Conservation (phyloP, 2,329 filamentous ascomycete species). For the Pseudocercospora macadamiae region DNA sequence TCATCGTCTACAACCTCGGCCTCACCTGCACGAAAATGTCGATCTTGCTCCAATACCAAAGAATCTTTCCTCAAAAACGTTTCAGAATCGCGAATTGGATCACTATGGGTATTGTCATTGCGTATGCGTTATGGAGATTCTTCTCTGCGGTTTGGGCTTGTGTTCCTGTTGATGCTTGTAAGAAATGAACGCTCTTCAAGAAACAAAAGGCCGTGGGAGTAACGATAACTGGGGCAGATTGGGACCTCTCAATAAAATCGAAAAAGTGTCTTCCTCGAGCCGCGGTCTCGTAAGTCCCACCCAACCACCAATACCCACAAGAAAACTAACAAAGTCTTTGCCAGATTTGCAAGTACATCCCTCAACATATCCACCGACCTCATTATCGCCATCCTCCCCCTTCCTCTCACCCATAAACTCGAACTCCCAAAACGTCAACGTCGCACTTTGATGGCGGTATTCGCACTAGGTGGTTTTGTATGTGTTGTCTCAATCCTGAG, state of each 20-base stretch:
- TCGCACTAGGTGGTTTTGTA: constrained; percentile 36
- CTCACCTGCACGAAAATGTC: constrained; percentile 47
- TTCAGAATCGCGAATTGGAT: constrained; percentile 39
- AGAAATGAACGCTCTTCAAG: too few species aligned
- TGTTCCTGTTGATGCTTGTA: constrained; percentile 42
- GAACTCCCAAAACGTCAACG: constrained; percentile 36
- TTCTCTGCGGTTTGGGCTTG: constrained; percentile 47
- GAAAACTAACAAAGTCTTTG: not conserved
- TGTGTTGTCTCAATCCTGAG: constrained; percentile 36
- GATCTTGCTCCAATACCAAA: constrained; percentile 52
- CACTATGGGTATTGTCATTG: constrained; percentile 35
- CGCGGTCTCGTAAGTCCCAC: too few species aligned
- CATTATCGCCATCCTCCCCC: constrained; percentile 36
- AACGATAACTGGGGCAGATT: too few species aligned
- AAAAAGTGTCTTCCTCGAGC: constrained; percentile 8
- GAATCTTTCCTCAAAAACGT: constrained; percentile 46
- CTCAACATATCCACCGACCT: constrained; percentile 41
- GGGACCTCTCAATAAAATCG: constrained; percentile 35
- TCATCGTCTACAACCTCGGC: constrained; percentile 41
- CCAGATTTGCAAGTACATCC: constrained; percentile 28
- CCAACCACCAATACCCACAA: too few species aligned
- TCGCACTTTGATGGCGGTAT: constrained; percentile 37
- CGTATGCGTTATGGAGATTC: constrained; percentile 36
- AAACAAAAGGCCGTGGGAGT: too few species aligned
- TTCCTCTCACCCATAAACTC: constrained; percentile 36